phyloP scores from a whole-genome alignment of 2,329 filamentous ascomycete species.

The Scedosporium minutisporum region DNA sequence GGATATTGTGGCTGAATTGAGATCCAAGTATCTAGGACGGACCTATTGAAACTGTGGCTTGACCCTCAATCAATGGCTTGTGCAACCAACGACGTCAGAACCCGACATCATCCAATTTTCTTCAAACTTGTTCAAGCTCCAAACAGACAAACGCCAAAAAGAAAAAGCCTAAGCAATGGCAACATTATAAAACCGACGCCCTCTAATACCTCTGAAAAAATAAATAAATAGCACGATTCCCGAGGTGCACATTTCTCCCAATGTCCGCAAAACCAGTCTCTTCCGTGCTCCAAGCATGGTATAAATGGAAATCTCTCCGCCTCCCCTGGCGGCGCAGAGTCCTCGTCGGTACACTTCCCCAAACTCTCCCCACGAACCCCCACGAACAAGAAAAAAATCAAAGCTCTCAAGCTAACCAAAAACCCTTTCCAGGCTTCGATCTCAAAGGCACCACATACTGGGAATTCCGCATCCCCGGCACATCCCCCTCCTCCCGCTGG shows the following conservation, averaged over 20 bases:
- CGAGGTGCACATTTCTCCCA: no score
- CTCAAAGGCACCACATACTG: conserved; percentile 60
- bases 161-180: not conserved
- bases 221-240: not conserved
- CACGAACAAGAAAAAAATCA: not conserved
- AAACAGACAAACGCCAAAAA: not conserved
- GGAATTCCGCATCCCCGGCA: conserved; percentile 46
- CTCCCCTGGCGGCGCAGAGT: conserved; percentile 56
- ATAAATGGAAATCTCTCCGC: conserved; percentile 51
- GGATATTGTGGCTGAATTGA: no score
- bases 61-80: no score
- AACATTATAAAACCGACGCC: not conserved
- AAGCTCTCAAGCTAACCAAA: not conserved
- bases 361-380: not conserved
- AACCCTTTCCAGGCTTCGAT: conserved; percentile 41
- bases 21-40: no score
- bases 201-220: not conserved
- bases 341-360: conserved; percentile 41
- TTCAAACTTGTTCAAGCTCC: not conserved
- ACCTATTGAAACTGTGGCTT: no score
- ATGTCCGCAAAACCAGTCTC: conserved; percentile 9
- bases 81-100: not conserved
- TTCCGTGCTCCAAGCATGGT: conserved; percentile 35
- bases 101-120: not conserved
- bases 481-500: conserved; percentile 31